Evolutionary conservation across 1,139 yeast genomes (phyloP), one percentile per base, ranked within the genome.

Genomic region (Pichia sp.): DNA sequence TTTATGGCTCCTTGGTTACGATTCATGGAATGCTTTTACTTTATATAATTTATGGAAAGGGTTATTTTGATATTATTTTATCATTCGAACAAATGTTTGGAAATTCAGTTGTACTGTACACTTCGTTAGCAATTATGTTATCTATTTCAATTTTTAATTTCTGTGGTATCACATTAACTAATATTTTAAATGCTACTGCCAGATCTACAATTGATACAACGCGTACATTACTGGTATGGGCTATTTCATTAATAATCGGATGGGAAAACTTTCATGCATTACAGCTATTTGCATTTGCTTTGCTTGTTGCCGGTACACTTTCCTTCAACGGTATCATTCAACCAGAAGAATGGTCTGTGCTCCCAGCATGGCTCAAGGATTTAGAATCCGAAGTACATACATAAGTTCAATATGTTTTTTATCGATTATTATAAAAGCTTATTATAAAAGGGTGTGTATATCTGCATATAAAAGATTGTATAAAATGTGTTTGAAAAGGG

Each of bases 151-250:
- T 74, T 7, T 86, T 86, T 70, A 86, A 86, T 61, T 82, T 73
- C 59, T 80, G 81, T 54, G 95, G 95, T 0, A 73, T 85, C 40
- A 73, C 87, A 4, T 69, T 86, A 38, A 86, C 95, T 3, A 73
- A 76, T 42, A 65, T 67, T 42, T 62, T 84, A 43, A 80, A 85
- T 43, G 95, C 95, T 31, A 85, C 95, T 0, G 73, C 92, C 3
- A 71, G 95, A 58, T 79, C 89, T 22, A 86, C 95, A 2, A 76
- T 86, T 39, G 95, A 86, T 58, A 81, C 90, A 0, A 81, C 86
- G 51, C 72, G 95, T 55, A 85, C 95, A 0, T 65, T 84, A 36
- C 66, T 83, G 35, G 90, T 86, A 23, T 86, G 95, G 95, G 42
- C 80, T 1, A 73, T 82, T n/a, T 87, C 94, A 0, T 66, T 85